Percentiles rank a stretch among this genome's conserved stretches.
Conservation (phyloP, 2,329 filamentous ascomycete species). For the Colletotrichum musicola region DNA sequence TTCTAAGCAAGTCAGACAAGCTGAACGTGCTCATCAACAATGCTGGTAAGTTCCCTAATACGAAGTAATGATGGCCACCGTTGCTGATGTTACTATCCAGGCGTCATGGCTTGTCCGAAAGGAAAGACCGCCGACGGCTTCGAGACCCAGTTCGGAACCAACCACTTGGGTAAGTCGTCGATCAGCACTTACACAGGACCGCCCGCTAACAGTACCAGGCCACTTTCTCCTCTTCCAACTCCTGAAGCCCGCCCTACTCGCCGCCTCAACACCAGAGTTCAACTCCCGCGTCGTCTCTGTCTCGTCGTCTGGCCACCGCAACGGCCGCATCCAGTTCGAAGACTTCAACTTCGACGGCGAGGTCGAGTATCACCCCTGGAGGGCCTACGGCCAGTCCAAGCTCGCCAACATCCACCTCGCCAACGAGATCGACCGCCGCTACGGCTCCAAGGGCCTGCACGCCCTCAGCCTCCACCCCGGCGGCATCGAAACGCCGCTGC, state of each 20-base stretch:
- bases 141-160: slow-evolving; percentile 62
- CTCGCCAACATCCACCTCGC: slow-evolving; percentile 64
- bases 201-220: slow-evolving; percentile 24
- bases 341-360: slow-evolving; percentile 41
- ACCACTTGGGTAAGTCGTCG: slow-evolving; percentile 56
- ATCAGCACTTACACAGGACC: background rate
- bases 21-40: slow-evolving; percentile 44
- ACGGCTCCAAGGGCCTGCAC: slow-evolving; percentile 46
- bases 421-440: slow-evolving; percentile 63
- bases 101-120: slow-evolving; percentile 35
- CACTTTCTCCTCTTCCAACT: slow-evolving; percentile 61
- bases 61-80: too few species aligned
- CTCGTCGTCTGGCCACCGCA: slow-evolving; percentile 57
- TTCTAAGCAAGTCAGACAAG: slow-evolving; percentile 36
- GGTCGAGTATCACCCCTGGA: slow-evolving; percentile 51
- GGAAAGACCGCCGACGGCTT: slow-evolving; percentile 42
- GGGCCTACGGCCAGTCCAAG: slow-evolving; percentile 63
- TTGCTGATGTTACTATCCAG: background rate
- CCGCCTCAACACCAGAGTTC: slow-evolving; percentile 27
- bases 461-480: slow-evolving; percentile 41
- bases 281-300: slow-evolving; percentile 61
- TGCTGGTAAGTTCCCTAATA: slow-evolving; percentile 35
- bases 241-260: slow-evolving; percentile 35
- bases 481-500: slow-evolving; percentile 33
- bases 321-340: slow-evolving; percentile 46